Percentiles rank a stretch among this genome's conserved stretches.
phyloP scores from a whole-genome alignment of 2,329 filamentous ascomycete species.

The Penicillium sp. region DNA sequence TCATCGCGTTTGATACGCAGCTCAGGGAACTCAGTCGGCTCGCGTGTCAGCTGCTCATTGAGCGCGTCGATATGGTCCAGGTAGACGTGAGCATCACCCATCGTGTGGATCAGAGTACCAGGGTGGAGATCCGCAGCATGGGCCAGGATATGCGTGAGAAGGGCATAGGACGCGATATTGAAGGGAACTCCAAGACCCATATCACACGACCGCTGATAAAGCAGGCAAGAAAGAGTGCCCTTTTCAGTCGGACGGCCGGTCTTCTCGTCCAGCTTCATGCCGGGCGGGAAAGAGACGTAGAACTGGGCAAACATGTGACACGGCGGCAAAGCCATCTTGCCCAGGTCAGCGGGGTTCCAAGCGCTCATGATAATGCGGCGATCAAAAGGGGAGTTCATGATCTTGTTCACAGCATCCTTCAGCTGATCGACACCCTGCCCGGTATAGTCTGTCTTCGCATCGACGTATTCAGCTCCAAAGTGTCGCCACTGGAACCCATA shows the following conservation, averaged over 20 bases:
- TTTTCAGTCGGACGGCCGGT: conserved; percentile 40
- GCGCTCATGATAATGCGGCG: conserved; percentile 82
- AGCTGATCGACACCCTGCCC: conserved; percentile 91
- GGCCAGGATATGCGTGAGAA: conserved; percentile 92
- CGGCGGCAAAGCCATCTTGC: conserved; percentile 84
- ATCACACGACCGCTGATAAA: conserved; percentile 93
- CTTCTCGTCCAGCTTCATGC: conserved; percentile 23
- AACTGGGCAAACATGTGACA: conserved; percentile 99
- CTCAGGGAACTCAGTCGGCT: conserved; percentile 74
- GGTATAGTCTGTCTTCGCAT: conserved; percentile 72
- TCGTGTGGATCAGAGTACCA: conserved; percentile 83
- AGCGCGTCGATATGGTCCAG: conserved; percentile 86
- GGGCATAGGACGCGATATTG: conserved; percentile 91
- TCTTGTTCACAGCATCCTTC: conserved; percentile 79
- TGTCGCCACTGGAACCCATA: conserved; percentile 99
- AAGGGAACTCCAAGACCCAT: conserved; percentile 97
- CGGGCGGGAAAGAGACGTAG: conserved; percentile 69
- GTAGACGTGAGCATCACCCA: conserved; percentile 98
- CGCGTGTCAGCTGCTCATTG: conserved; percentile 68
- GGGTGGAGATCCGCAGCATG: conserved; percentile 78
- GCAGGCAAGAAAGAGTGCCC: conserved; percentile 74
- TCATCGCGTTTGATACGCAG: conserved; percentile 64
- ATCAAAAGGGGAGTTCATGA: conserved; percentile 79
- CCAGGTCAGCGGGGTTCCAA: conserved; percentile 86
- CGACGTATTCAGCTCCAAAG: conserved; percentile 85